phyloP scores from a whole-genome alignment of 1,284 basidiomycete genomes.

The Sporisorium exsertum region DNA sequence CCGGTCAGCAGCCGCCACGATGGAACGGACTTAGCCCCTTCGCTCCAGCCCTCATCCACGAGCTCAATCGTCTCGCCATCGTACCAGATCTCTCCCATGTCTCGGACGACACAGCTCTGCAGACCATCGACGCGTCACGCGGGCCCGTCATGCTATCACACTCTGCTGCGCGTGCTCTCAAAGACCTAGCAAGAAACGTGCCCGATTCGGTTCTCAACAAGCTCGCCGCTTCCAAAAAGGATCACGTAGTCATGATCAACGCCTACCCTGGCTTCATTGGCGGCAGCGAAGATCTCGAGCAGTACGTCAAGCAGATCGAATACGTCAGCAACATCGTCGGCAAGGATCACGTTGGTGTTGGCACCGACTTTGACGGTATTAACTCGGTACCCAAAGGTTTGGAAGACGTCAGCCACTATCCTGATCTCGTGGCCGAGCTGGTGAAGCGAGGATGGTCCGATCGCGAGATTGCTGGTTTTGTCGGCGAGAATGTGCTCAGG shows the following conservation, averaged over 20 bases:
- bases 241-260: conserved; percentile 51
- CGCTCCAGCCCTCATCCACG: conserved; percentile 29
- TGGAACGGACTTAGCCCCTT: conserved; percentile 48
- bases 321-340: conserved; percentile 38
- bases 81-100: conserved; percentile 50
- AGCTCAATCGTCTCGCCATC: conserved; percentile 46
- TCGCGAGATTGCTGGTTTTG: conserved; percentile 32
- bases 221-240: conserved; percentile 26
- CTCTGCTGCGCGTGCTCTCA: conserved; percentile 30
- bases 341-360: conserved; percentile 38
- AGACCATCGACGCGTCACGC: conserved; percentile 31
- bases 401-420: conserved; percentile 45
- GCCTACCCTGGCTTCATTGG: conserved; percentile 50
- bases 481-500: conserved; percentile 43
- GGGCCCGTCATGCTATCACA: conserved; percentile 52
- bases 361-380: conserved; percentile 55
- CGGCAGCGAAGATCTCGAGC: conserved; percentile 35
- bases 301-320: conserved; percentile 36
- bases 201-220: conserved; percentile 37
- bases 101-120: conserved; percentile 43
- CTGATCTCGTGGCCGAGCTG: conserved; percentile 33
- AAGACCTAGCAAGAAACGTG: conserved; percentile 33
- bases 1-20: conserved; percentile 25
- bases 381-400: conserved; percentile 26
- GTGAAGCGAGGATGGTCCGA: conserved; percentile 41